Conservation (phyloP, 305 asterid species). For the Fraxinus platypoda region DNA sequence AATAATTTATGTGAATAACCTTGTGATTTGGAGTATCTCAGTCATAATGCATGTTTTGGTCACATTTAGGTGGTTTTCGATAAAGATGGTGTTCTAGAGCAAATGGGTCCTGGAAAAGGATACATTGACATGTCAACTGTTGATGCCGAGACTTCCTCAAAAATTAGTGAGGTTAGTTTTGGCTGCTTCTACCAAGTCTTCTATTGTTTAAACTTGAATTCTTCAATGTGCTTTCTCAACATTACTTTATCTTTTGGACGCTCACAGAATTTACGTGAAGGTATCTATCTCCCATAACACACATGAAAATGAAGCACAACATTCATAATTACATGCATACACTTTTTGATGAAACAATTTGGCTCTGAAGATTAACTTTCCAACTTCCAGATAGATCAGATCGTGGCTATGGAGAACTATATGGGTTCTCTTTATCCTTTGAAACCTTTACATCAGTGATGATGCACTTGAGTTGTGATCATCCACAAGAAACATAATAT, state of each 20-base stretch:
- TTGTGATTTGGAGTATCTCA: constrained; percentile 12
- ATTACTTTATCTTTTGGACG: background rate
- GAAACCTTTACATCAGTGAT: background rate
- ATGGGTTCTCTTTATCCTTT: background rate
- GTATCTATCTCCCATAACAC: background rate
- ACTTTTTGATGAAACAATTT: background rate
- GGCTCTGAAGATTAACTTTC: background rate
- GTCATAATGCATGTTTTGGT: constrained; percentile 9
- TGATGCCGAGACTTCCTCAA: constrained; percentile 88
- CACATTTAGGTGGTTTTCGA: constrained; percentile 69
- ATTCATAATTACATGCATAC: background rate
- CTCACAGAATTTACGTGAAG: background rate
- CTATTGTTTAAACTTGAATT: background rate
- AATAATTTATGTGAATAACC: background rate
- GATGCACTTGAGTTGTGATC: background rate
- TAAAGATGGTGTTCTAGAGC: constrained; percentile 81
- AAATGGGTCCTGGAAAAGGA: constrained; percentile 70
- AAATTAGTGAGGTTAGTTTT: constrained; percentile 68
- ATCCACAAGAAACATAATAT: background rate
- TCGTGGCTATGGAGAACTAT: background rate
- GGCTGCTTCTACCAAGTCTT: constrained; percentile 5
- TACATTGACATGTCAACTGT: constrained; percentile 98
- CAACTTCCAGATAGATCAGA: background rate
- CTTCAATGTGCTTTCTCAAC: background rate
- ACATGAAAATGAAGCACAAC: background rate